Evolutionary conservation across 192 early-diverging fungal genomes (phyloP).

Genomic region (Diversispora eburnea): DNA sequence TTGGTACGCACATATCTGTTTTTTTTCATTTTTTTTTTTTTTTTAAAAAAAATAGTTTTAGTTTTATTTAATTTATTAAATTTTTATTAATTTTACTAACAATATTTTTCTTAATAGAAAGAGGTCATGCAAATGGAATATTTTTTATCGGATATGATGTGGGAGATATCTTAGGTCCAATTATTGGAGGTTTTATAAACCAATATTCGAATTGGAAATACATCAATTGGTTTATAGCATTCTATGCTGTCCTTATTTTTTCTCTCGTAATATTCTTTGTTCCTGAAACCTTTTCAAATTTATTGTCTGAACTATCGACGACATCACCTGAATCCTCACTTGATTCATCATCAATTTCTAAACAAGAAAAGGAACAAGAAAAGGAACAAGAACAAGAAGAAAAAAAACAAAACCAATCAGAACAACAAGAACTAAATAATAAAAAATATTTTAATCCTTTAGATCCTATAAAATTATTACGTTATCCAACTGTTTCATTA

Average conservation of each 20-base stretch:
- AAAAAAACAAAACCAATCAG: not conserved
- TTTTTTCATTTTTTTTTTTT: not conserved
- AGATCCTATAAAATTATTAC: not conserved
- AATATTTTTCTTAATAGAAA: conserved; percentile 18
- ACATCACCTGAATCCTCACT: not conserved
- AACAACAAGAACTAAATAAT: too few species aligned
- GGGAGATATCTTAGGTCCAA: conserved; percentile 29
- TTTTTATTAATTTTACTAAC: not conserved
- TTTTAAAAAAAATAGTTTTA: not conserved
- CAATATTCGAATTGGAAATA: conserved; percentile 1
- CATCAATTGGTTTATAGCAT: conserved; percentile 1
- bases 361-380: not conserved
- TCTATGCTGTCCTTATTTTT: not conserved
- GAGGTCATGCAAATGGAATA: conserved; percentile 37
- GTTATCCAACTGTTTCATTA: conserved; percentile 7
- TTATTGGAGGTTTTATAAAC: not conserved
- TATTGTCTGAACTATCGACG: not conserved
- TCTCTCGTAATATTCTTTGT: not conserved
- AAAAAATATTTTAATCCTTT: not conserved
- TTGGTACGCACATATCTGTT: too few species aligned
- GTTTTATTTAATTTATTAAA: not conserved
- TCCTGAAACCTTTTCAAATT: not conserved
- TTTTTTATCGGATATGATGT: conserved; percentile 25
- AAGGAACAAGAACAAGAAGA: not conserved
- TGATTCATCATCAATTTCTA: too few species aligned